phyloP scores from a whole-genome alignment of 1,284 basidiomycete species.

The Pseudozyma sp. region DNA sequence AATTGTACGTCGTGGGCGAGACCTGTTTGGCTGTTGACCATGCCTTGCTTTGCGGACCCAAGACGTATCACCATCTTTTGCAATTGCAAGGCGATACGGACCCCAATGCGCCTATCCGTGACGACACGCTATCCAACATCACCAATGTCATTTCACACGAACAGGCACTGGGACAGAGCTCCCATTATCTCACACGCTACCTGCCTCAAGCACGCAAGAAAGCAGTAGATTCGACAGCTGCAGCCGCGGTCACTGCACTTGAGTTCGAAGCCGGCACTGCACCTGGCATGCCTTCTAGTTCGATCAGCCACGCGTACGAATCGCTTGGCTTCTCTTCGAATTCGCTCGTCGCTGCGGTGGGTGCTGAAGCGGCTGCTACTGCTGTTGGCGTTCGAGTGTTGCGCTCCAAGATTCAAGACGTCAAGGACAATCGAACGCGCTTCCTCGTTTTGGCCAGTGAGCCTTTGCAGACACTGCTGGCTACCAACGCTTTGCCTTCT shows the following conservation, averaged over 20 bases:
- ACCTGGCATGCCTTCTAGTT: constrained; percentile 28
- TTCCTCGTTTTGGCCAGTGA: constrained; percentile 49
- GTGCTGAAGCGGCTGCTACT: constrained; percentile 28
- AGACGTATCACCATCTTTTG: constrained; percentile 47
- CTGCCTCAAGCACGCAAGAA: constrained; percentile 48
- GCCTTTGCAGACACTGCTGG: constrained; percentile 27
- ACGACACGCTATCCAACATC: constrained; percentile 50
- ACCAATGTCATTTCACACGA: constrained; percentile 56
- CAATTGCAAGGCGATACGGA: constrained; percentile 41
- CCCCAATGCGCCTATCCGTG: constrained; percentile 30
- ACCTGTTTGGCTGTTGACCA: constrained; percentile 43
- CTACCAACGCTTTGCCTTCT: constrained; percentile 24
- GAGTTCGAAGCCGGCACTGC: constrained; percentile 47
- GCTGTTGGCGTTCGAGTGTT: constrained; percentile 35
- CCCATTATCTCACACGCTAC: constrained; percentile 42
- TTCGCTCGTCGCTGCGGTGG: constrained; percentile 45
- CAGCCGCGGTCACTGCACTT: constrained; percentile 43
- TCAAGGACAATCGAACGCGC: constrained; percentile 47
- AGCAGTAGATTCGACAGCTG: constrained; percentile 47
- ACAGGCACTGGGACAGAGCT: constrained; percentile 51
- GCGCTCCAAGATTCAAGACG: constrained; percentile 42
- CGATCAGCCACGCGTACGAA: constrained; percentile 30
- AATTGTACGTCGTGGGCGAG: constrained; percentile 44
- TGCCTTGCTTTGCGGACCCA: constrained; percentile 47
- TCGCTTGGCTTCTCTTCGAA: constrained; percentile 42